Conservation (phyloP, 1,284 basidiomycete species). For the Marasmius fiardii region DNA sequence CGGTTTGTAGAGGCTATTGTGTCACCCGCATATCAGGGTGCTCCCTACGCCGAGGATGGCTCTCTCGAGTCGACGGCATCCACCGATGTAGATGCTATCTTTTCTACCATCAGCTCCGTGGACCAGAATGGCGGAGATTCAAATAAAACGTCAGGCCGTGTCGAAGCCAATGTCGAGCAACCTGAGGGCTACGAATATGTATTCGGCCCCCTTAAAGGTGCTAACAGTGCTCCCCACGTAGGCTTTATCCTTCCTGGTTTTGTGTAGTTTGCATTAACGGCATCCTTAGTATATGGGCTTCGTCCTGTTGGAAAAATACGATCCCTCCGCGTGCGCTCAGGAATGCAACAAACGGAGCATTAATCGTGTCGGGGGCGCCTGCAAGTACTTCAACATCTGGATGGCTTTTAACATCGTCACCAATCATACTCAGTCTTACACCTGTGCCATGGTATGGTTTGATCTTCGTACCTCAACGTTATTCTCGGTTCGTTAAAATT, state of each 20-base stretch:
- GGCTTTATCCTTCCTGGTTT: conserved; percentile 14
- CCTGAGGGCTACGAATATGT: conserved; percentile 34
- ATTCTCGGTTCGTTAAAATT: background rate
- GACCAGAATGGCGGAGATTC: conserved; percentile 34
- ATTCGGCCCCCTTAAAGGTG: conserved; percentile 39
- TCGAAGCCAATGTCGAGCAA: background rate
- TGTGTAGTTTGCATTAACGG: background rate
- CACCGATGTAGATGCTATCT: conserved; percentile 34
- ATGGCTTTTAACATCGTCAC: conserved; percentile 15
- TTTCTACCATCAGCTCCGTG: conserved; percentile 28
- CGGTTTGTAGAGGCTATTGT: background rate
- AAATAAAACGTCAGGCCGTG: conserved; percentile 37
- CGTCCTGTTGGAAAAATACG: conserved; percentile 18
- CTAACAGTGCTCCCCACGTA: conserved; percentile 42
- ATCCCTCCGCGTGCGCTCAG: conserved; percentile 18
- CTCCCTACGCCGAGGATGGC: conserved; percentile 6
- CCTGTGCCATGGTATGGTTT: conserved; percentile 20
- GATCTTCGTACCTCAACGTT: background rate
- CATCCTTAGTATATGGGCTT: conserved; percentile 21
- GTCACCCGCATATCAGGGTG: conserved; percentile 17
- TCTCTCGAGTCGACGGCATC: conserved; percentile 7
- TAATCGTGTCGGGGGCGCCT: conserved; percentile 16
- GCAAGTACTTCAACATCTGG: conserved; percentile 25
- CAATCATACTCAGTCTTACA: conserved; percentile 17
- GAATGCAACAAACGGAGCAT: conserved; percentile 17